phyloP scores from a whole-genome alignment of 345 rosid genomes.

The Luvunga scandens region DNA sequence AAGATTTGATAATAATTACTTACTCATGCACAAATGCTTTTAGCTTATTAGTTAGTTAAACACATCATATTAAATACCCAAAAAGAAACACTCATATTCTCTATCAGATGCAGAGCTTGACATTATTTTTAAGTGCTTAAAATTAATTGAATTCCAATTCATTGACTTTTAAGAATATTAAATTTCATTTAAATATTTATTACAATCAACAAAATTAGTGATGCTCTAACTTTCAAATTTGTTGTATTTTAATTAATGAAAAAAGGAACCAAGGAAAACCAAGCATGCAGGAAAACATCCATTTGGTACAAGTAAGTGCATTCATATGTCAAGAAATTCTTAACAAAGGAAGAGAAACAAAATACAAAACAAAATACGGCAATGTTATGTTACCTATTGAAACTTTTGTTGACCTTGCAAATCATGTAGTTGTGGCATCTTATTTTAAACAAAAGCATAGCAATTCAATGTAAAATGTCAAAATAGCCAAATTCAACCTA shows the following conservation, averaged over 20 bases:
- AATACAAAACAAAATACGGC: not conserved
- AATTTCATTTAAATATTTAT: not conserved
- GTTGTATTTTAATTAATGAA: not conserved
- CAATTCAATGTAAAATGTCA: slow-evolving; percentile 9
- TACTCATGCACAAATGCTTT: not conserved
- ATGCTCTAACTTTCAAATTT: not conserved
- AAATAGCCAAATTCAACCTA: not conserved
- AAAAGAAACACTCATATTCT: not conserved
- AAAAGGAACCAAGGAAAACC: not conserved
- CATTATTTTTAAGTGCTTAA: not conserved
- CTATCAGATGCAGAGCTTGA: not conserved
- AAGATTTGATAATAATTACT: slow-evolving; percentile 1
- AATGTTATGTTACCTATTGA: slow-evolving; percentile 44
- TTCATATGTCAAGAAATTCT: not conserved
- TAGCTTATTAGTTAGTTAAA: not conserved
- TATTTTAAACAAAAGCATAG: slow-evolving; percentile 37
- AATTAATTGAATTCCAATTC: not conserved
- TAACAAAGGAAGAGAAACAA: not conserved
- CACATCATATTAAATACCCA: not conserved
- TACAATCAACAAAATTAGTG: not conserved
- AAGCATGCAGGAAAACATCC: not conserved
- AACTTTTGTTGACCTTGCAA: slow-evolving; percentile 73
- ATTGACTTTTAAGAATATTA: not conserved
- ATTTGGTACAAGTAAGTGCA: not conserved
- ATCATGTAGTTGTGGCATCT: slow-evolving; percentile 63